Conservation (phyloP, 164 flowering plant genomes). For the Annona cherimola region DNA sequence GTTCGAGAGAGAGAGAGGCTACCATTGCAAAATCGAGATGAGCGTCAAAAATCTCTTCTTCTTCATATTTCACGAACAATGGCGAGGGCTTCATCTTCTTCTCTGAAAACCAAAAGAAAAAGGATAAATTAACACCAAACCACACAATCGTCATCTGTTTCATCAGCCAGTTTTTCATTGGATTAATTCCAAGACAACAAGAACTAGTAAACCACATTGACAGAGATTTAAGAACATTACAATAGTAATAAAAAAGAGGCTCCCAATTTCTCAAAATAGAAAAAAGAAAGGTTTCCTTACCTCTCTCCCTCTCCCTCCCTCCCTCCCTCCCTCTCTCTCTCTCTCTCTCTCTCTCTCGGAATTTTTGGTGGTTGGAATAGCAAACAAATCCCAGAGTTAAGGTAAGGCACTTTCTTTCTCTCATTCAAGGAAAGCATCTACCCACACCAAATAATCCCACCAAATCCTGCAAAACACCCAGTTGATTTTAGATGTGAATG, state of each 20-base stretch:
- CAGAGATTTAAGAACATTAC: not conserved
- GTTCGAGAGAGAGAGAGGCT: not conserved
- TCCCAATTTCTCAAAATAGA: not conserved
- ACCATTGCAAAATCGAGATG: slow-evolving; percentile 8
- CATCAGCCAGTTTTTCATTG: too few relatives aligned
- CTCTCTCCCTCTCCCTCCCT: not conserved
- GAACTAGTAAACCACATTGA: not conserved
- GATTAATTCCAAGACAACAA: not conserved
- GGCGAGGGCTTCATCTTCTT: slow-evolving; percentile 2
- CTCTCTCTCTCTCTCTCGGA: not conserved
- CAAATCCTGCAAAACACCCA: too few relatives aligned
- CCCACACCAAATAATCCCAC: too few relatives aligned
- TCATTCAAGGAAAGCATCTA: too few relatives aligned
- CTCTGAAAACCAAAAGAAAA: not conserved
- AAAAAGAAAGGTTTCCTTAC: not conserved
- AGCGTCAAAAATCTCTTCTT: slow-evolving; percentile 2
- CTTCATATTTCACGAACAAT: not conserved
- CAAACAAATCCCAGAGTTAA: not conserved
- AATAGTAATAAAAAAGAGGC: not conserved
- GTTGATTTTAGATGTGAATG: too few relatives aligned
- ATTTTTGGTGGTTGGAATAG: not conserved
- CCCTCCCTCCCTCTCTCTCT: too few relatives aligned
- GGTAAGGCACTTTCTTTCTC: too few relatives aligned
- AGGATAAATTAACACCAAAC: not conserved
- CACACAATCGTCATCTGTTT: not conserved